Conservation (phyloP, 2,329 filamentous ascomycete species). For the Taxawa tesnikishii region DNA sequence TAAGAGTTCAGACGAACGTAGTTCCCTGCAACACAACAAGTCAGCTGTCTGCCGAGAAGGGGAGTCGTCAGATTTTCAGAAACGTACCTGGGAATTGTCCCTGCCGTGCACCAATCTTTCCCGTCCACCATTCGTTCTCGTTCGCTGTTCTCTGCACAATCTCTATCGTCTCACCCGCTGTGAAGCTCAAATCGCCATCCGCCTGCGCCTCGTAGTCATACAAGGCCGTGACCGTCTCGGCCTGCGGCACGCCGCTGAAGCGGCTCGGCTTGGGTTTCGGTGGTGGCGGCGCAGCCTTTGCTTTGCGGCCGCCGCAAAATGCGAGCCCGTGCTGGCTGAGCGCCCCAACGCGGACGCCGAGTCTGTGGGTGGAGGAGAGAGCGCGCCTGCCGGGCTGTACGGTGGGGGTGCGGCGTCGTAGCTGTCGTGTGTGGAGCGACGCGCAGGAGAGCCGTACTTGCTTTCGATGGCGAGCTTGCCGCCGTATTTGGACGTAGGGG, state of each 20-base stretch:
- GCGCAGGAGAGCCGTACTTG: slow-evolving; percentile 2
- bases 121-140: slow-evolving; percentile 95
- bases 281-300: slow-evolving; percentile 36
- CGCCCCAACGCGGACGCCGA: slow-evolving; percentile 9
- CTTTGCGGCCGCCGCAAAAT: slow-evolving; percentile 8
- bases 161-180: slow-evolving; percentile 78
- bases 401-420: slow-evolving; percentile 24
- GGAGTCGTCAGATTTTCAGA: neutral
- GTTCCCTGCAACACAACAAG: slow-evolving; percentile 22
- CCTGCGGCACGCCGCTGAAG: slow-evolving; percentile 50
- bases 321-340: slow-evolving; percentile 17
- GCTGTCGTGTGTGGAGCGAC: slow-evolving; percentile 1
- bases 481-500: slow-evolving; percentile 24
- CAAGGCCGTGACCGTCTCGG: slow-evolving; percentile 75
- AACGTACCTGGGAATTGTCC: slow-evolving; percentile 84
- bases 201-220: slow-evolving; percentile 97
- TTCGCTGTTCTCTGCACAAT: slow-evolving; percentile 74
- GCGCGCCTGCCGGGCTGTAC: slow-evolving; percentile 18
- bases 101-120: slow-evolving; percentile 63
- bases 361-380: slow-evolving; percentile 1
- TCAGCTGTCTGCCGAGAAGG: neutral
- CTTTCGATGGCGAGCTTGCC: slow-evolving; percentile 12
- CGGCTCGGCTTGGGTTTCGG: slow-evolving; percentile 55
- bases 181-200: slow-evolving; percentile 85
- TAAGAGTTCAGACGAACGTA: slow-evolving; percentile 35